Evolutionary conservation across 1,284 basidiomycete species (phyloP).

Genomic region (Meripilus lineatus): DNA sequence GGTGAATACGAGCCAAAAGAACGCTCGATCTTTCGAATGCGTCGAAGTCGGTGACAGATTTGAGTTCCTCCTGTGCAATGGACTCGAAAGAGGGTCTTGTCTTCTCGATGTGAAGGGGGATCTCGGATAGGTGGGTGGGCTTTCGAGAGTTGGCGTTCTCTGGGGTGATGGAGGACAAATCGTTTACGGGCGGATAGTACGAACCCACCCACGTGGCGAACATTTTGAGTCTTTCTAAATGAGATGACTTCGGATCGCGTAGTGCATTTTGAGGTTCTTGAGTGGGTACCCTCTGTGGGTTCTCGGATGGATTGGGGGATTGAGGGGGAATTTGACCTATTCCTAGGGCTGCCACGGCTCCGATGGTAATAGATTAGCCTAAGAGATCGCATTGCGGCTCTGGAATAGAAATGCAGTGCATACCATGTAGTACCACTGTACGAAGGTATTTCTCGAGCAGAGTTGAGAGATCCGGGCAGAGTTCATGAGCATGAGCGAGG

Average conservation of each 20-base stretch:
- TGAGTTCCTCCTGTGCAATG: constrained; percentile 7
- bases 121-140: background rate
- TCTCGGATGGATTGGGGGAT: no score
- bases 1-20: constrained; percentile 1
- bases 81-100: constrained; percentile 6
- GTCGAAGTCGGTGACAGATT: constrained; percentile 4
- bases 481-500: constrained; percentile 8
- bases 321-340: no score
- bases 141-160: background rate
- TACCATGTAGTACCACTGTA: constrained; percentile 13
- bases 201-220: constrained; percentile 9
- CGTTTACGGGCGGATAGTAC: constrained; percentile 7
- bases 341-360: no score
- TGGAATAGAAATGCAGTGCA: background rate
- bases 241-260: constrained; percentile 6
- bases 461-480: constrained; percentile 2
- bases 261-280: constrained; percentile 10
- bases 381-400: background rate
- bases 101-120: no score
- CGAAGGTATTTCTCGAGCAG: constrained; percentile 12
- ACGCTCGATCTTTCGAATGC: constrained; percentile 5
- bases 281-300: no score
- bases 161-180: constrained; percentile 2
- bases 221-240: background rate
- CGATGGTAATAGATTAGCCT: no score